Conservation (phyloP, 192 early-diverging fungal genomes). For the Linnemannia elongata region DNA sequence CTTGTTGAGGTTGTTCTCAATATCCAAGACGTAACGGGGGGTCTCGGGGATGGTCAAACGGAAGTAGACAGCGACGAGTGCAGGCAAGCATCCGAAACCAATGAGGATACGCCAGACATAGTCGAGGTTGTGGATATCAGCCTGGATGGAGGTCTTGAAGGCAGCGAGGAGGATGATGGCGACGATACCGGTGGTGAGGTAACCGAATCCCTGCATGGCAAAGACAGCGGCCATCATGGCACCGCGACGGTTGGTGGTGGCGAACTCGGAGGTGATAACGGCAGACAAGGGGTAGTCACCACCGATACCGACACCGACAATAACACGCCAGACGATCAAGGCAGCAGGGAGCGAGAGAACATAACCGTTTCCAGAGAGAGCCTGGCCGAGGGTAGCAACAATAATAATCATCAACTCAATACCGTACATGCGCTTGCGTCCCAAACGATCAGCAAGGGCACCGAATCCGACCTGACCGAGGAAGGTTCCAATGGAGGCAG, state of each 20-base stretch:
- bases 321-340: conserved; percentile 89
- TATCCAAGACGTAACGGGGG: conserved; percentile 77
- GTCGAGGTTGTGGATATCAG: conserved; percentile 79
- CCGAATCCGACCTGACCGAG: conserved; percentile 91
- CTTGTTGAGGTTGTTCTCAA: conserved; percentile 50
- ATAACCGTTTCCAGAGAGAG: conserved; percentile 77
- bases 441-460: conserved; percentile 86
- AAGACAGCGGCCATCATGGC: conserved; percentile 86
- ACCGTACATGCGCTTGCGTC: conserved; percentile 88
- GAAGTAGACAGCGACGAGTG: conserved; percentile 88
- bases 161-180: conserved; percentile 79
- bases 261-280: conserved; percentile 93
- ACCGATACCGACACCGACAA: conserved; percentile 95
- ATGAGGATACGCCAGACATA: conserved; percentile 93
- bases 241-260: conserved; percentile 83
- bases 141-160: conserved; percentile 78
- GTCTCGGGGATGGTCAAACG: conserved; percentile 94
- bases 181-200: conserved; percentile 84
- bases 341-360: conserved; percentile 80
- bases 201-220: conserved; percentile 95
- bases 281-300: conserved; percentile 97
- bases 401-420: conserved; percentile 93
- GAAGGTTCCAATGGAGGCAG: conserved; percentile 86
- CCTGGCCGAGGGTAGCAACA: conserved; percentile 83
- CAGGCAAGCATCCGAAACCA: conserved; percentile 88